Evolutionary conservation across 2,329 filamentous ascomycete genomes (phyloP).

Genomic region (Penicillium sp.): DNA sequence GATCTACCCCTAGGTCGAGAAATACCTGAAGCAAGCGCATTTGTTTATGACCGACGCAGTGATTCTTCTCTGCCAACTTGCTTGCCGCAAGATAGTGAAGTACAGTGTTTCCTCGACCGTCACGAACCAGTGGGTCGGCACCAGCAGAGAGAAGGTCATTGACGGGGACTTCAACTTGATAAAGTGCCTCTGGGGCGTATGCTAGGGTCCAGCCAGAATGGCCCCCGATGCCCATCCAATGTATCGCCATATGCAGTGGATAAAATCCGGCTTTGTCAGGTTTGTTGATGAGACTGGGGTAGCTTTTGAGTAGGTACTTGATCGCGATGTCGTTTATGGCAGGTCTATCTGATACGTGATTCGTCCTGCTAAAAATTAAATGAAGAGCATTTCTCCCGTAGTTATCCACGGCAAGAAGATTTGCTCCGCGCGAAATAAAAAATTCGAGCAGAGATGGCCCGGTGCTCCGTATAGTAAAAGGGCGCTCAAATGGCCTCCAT

Average conservation of each 20-base stretch:
- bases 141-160: conserved; percentile 4
- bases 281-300: conserved; percentile 11
- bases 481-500: neutral
- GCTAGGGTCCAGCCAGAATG: neutral
- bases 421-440: conserved; percentile 13
- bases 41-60: neutral
- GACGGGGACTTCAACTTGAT: neutral
- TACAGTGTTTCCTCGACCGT: conserved; percentile 18
- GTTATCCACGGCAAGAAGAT: conserved; percentile 17
- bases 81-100: conserved; percentile 21
- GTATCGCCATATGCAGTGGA: conserved; percentile 2
- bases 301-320: conserved; percentile 4
- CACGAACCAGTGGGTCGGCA: conserved; percentile 15
- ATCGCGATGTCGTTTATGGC: neutral
- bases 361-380: too few relatives aligned
- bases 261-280: conserved; percentile 5
- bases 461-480: neutral
- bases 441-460: conserved; percentile 3
- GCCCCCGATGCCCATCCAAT: neutral
- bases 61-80: conserved; percentile 2
- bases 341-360: neutral
- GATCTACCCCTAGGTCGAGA: neutral
- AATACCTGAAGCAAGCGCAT: conserved; percentile 3
- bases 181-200: neutral
- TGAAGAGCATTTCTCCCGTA: conserved; percentile 13